Base-by-base conservation (phyloP, 805 yeast species). In the Metschnikowia chrysomelidarum region DNA sequence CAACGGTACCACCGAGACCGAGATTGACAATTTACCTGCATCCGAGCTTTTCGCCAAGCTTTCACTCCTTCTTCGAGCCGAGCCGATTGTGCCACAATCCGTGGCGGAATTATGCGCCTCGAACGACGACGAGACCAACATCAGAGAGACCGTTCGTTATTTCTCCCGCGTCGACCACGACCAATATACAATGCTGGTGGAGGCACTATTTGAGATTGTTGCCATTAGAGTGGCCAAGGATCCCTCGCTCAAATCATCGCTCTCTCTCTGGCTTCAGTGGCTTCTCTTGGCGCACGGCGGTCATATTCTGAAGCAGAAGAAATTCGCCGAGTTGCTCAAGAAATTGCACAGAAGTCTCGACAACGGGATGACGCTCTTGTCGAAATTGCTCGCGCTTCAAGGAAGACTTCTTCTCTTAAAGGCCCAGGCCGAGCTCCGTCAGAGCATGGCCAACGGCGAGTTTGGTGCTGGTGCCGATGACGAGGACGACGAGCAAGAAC, bases 401-500 rank as follows among this genome's bases (percentile, higher is more conserved):
- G 98, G 98, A 30, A 76, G 93, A 45, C 66, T 91, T 30, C 84
- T 82, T 51, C 71, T 91, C 57, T 69, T 91, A 27, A 75, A 75
- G 45, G 75, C 87, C 3, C 98, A 91, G 61, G 71, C 87, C 8
- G 72, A 75, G 38, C 63, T 91, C 46, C 78, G 97, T 41, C 37
- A 42, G n/a, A 43, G 41, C 29, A 41, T 48, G 12, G 50, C 41
- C 9, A 44, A 36, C 12, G 52, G 47, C 10, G 56, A 46, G 3
- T n/a, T n/a, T n/a, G 10, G n/a, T 8, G 10, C 19, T 3, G 26
- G 13, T 7, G 38, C 16, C 1, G 18, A 22, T 9, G 51, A 41
- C 19, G 52, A 44, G 10, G 46, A 36, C 7, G 46, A 27, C 13
- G 44, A 37, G 9, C 54, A 56, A 5, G 41, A 38, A 30, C 24